These are phyloP conservation scores for Capronia americana DNA, from an alignment of 2,329 filamentous ascomycete genomes.

Conservation along the genomic window DNA sequence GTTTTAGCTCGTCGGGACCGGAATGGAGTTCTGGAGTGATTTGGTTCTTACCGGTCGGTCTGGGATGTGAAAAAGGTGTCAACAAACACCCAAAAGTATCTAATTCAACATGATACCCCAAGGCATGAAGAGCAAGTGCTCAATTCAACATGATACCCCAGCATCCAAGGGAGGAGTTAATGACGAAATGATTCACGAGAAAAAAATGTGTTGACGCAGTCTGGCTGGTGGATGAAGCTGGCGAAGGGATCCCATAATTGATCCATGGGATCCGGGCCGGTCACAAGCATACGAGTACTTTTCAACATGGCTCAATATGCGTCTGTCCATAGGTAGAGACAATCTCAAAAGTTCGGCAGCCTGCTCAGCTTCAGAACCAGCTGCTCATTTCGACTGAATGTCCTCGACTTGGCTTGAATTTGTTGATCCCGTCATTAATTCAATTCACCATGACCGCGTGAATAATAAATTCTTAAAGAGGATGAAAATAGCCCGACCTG, in stretches of 20 bases:
- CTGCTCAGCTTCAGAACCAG: background rate
- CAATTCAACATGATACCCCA: constrained; percentile 9
- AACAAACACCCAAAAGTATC: constrained; percentile 19
- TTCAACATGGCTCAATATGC: constrained; percentile 10
- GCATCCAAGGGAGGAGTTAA: constrained; percentile 2
- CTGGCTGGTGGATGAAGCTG: background rate
- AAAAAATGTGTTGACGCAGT: constrained; percentile 7
- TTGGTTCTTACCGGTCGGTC: background rate
- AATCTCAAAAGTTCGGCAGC: background rate
- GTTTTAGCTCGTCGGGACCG: background rate
- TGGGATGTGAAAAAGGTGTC: background rate
- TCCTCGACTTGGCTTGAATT: too few species aligned
- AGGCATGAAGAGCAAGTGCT: constrained; percentile 7
- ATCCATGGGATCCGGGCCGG: background rate
- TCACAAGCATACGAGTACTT: background rate
- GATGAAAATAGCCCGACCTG: too few species aligned
- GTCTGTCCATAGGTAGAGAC: background rate
- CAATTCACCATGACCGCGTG: background rate
- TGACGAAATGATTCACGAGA: constrained; percentile 23
- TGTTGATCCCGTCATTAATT: too few species aligned
- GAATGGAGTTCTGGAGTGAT: background rate
- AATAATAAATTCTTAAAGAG: too few species aligned
- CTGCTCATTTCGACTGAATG: too few species aligned
- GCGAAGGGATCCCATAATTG: background rate
- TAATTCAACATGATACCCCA: constrained; percentile 39